Base-by-base conservation (phyloP, 208 protist species). In the Acanthamoeba rhysodes region DNA sequence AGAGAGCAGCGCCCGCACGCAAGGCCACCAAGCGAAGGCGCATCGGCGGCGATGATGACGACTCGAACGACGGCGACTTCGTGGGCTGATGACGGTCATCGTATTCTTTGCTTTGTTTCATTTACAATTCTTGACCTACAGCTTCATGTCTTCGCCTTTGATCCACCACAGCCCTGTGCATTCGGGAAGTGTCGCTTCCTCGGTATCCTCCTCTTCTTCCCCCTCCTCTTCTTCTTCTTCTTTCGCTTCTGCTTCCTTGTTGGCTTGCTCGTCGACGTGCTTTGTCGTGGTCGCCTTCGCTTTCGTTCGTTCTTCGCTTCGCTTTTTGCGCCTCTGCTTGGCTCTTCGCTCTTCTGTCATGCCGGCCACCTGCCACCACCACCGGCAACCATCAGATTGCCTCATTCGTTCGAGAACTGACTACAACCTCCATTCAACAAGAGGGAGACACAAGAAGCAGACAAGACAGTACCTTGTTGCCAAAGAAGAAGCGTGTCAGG, bases 401-500 rank as follows among this genome's bases (percentile, higher is more conserved):
- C n/a, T n/a, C n/a, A n/a, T n/a, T n/a, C n/a, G n/a, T n/a, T n/a
- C n/a, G n/a, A n/a, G 66, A 14, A 12, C 24, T 37, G 18, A 20
- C 12, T n/a, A 74, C 53, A 74, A 34, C n/a, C n/a, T n/a, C n/a
- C n/a, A n/a, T n/a, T n/a, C 37, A 41, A 41, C 2, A 41, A 74
- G 12, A 12, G 20, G 10, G 66, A 22, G 24, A 32, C 34, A 18
- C n/a, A 45, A 8, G 37, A 80, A n/a, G 16, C 10, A 6, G n/a
- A 4, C 7, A 29, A 68, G 32, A n/a, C n/a, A n/a, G n/a, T n/a
- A 45, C 72, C 78, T 87, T 87, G 78, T 87, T 53, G 78, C 78
- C 78, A 37, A 87, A 87, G 78, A 87, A 87, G 78, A 87, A 87
- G 78, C 78, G 78, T 10, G 78, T 37, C 8, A 87, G 78, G 48